Evolutionary conservation across 1,284 basidiomycete species (phyloP).

Genomic region (Trametes versicolor): DNA sequence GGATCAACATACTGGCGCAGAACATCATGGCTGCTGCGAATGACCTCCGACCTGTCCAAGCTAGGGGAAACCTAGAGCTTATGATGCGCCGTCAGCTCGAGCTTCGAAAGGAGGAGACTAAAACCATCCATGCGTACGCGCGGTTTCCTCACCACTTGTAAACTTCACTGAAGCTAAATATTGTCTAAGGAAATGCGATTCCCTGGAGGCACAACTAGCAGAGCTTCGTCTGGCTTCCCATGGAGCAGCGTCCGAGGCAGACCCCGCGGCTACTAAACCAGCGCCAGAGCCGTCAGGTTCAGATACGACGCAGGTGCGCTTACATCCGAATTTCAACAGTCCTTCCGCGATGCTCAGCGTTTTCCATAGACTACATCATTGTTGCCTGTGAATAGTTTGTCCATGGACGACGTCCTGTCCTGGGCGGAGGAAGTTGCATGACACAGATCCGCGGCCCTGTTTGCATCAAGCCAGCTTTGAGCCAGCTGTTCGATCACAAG

Average conservation of each 20-base stretch:
- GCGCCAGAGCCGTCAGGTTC: not conserved
- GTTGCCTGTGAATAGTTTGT: slow-evolving; percentile 36
- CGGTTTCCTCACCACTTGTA: not conserved
- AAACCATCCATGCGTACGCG: slow-evolving; percentile 66
- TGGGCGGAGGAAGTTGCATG: slow-evolving; percentile 67
- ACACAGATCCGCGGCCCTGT: not conserved
- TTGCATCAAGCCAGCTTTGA: not conserved
- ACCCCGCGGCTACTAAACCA: not conserved
- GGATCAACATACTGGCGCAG: slow-evolving; percentile 79
- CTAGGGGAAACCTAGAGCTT: slow-evolving; percentile 73
- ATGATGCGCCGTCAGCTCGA: slow-evolving; percentile 83
- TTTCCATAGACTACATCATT: not conserved
- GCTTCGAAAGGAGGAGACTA: slow-evolving; percentile 73
- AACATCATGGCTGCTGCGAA: slow-evolving; percentile 86
- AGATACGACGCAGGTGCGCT: not conserved
- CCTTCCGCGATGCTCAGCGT: not conserved
- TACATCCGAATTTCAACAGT: not conserved
- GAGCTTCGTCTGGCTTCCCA: slow-evolving; percentile 57
- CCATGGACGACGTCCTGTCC: slow-evolving; percentile 56
- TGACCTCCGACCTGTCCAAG: slow-evolving; percentile 83
- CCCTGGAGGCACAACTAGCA: slow-evolving; percentile 66
- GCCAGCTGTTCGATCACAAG: not conserved
- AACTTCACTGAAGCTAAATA: not conserved
- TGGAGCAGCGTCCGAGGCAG: slow-evolving; percentile 15
- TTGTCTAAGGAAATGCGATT: slow-evolving; percentile 71